phyloP scores from a whole-genome alignment of 441 rosid genomes.

The Macaranga tanarius region DNA sequence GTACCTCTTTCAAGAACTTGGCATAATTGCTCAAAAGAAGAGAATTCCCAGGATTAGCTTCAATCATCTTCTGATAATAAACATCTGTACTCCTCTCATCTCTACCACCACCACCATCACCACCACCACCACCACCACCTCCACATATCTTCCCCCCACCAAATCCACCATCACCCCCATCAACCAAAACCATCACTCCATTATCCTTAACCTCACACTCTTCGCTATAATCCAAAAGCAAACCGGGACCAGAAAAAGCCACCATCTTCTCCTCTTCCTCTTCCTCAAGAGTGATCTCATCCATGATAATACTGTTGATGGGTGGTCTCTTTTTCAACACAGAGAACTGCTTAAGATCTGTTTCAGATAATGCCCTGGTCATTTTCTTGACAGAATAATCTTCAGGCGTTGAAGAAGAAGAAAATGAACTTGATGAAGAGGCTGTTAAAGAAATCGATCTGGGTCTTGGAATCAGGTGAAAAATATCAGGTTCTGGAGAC shows the following conservation, averaged over 20 bases:
- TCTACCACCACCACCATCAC: conserved; percentile 32
- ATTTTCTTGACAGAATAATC: conserved; percentile 35
- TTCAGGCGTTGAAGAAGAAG: conserved; percentile 25
- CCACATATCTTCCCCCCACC: conserved; percentile 47
- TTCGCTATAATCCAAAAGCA: conserved; percentile 15
- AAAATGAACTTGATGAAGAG: conserved; percentile 38
- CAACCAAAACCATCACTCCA: conserved; percentile 18
- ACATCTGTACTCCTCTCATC: conserved; percentile 2
- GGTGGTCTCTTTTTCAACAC: conserved; percentile 31
- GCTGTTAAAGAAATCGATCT: conserved; percentile 37
- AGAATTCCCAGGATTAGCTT: conserved; percentile 69
- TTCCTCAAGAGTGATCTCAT: conserved; percentile 36
- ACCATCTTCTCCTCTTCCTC: conserved; percentile 31
- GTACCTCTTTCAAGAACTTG: conserved; percentile 43
- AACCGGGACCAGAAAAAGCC: conserved; percentile 29
- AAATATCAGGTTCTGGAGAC: conserved; percentile 39
- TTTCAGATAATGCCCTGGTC: conserved; percentile 58
- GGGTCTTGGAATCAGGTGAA: conserved; percentile 34
- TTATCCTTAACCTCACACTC: conserved; percentile 31
- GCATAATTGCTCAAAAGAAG: conserved; percentile 77
- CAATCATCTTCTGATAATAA: conserved; percentile 67
- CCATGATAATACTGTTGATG: conserved; percentile 16
- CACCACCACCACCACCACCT: conserved; percentile 38
- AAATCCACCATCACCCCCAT: conserved; percentile 33
- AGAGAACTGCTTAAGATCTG: conserved; percentile 43